These are phyloP conservation scores for Ecytonucleospora hepatopenaei DNA, from an alignment of 371 early-diverging fungal genomes.

Conservation along the genomic window DNA sequence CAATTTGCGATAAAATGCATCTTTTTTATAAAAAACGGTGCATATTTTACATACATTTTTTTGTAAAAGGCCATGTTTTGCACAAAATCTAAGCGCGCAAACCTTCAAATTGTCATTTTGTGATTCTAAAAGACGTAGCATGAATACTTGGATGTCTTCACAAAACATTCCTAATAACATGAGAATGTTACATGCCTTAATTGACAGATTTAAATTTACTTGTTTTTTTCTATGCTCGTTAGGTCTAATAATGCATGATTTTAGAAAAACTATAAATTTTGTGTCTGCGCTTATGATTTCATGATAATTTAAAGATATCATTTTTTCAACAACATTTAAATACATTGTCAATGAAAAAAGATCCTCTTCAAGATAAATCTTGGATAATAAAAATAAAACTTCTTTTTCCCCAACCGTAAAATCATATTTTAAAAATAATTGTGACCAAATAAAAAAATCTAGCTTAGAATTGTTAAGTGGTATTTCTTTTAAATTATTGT, in stretches of 20 bases:
- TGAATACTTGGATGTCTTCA: conserved; percentile 17
- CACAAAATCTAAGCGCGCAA: conserved; percentile 16
- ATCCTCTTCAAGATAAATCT: no score
- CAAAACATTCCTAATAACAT: not conserved
- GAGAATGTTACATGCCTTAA: conserved; percentile 19
- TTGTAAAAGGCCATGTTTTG: conserved; percentile 8
- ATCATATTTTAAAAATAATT: no score
- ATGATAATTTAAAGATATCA: no score
- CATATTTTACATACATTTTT: conserved; percentile 19
- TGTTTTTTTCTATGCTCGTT: conserved; percentile 2
- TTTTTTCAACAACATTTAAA: no score
- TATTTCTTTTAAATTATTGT: no score
- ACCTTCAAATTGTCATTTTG: conserved; percentile 37
- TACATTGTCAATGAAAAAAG: no score
- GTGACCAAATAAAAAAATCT: no score
- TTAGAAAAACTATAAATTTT: conserved; percentile 4
- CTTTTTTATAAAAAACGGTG: conserved; percentile 12
- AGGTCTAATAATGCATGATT: conserved; percentile 9
- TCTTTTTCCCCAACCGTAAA: no score
- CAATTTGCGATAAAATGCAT: conserved; percentile 6
- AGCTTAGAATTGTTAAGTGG: no score
- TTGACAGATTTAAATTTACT: conserved; percentile 24
- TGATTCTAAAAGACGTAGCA: conserved; percentile 30
- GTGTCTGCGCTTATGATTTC: no score
- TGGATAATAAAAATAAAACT: no score